Base-by-base conservation (phyloP, 345 rosid species). In the Linum trigynum region DNA sequence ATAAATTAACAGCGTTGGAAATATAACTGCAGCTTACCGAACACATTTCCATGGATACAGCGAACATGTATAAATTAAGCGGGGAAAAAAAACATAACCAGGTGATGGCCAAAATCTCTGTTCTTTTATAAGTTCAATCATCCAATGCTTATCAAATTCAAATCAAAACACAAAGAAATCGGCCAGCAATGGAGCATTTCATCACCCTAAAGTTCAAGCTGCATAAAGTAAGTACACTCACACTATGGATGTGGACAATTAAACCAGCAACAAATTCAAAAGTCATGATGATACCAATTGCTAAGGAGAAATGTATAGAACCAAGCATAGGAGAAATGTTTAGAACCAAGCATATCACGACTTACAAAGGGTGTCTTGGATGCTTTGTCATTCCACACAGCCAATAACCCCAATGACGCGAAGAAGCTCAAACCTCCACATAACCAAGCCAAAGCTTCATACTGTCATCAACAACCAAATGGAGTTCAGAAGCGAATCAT, bases 361-460 rank as follows among this genome's bases (percentile, higher is more conserved):
- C 96, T 88, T 80, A 90, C 99, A 62, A 77, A 94, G 14, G 97
- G 97, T 72, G 81, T 77, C 61, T 65, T 87, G 1, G 99, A 90
- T 15, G 99, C 99, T 83, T 91, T 94, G 69, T 94, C 99, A 61
- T 91, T 88, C 81, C 86, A 83, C 75, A 79, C 87, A 66, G 92
- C 92, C 62, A 83, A 64, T 16, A 82, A 61, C 59, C 99, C 97
- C 16, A 94, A 74, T 39, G 82, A 48, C 0, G 85, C 95, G 57
- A 94, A 94, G 79, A 76, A 91, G 38, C 97, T 73, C 78, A 94
- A 74, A 41, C 99, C 99, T 35, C 99, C 96, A 73, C 92, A 86
- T 70, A 91, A 32, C 99, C 99, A 94, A 62, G 86, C 99, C 81
- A 94, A 78, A 7, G 99, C 99, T 79, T 94, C 97, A 41, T 94